Conservation (phyloP, 2,329 filamentous ascomycete species). For the Escovopsis sp. region DNA sequence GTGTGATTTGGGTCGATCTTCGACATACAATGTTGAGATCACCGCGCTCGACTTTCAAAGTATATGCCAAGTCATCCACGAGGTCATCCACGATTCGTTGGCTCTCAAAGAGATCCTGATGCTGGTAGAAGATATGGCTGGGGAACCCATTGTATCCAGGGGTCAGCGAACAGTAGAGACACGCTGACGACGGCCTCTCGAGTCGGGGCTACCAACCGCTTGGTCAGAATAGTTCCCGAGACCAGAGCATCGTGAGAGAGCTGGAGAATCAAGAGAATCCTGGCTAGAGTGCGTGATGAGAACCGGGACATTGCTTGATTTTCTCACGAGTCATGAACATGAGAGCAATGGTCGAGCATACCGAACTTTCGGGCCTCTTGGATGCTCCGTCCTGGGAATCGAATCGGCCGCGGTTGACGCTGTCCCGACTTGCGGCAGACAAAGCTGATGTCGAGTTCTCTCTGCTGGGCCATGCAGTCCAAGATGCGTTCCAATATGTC, state of each 20-base stretch:
- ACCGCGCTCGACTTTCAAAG: constrained; percentile 48
- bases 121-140: constrained; percentile 70
- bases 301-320: neutral
- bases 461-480: constrained; percentile 11
- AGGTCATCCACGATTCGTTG: constrained; percentile 57
- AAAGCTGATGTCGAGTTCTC: constrained; percentile 16
- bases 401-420: constrained; percentile 11
- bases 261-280: constrained; percentile 43
- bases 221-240: constrained; percentile 41
- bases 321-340: neutral
- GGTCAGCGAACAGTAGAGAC: too few species aligned
- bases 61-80: constrained; percentile 60
- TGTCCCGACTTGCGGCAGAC: constrained; percentile 9
- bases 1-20: too few species aligned
- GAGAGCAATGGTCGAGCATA: constrained; percentile 11
- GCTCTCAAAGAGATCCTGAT: constrained; percentile 54
- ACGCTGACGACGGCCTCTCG: neutral
- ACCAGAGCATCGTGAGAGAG: constrained; percentile 44
- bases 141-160: neutral
- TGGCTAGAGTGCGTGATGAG: constrained; percentile 24
- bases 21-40: constrained; percentile 53
- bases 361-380: constrained; percentile 38
- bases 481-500: constrained; percentile 17
- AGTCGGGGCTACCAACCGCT: constrained; percentile 32
- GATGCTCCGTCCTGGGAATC: constrained; percentile 33